phyloP scores from a whole-genome alignment of 2,329 filamentous ascomycete genomes.

The Ploettnerulaceae sp. region DNA sequence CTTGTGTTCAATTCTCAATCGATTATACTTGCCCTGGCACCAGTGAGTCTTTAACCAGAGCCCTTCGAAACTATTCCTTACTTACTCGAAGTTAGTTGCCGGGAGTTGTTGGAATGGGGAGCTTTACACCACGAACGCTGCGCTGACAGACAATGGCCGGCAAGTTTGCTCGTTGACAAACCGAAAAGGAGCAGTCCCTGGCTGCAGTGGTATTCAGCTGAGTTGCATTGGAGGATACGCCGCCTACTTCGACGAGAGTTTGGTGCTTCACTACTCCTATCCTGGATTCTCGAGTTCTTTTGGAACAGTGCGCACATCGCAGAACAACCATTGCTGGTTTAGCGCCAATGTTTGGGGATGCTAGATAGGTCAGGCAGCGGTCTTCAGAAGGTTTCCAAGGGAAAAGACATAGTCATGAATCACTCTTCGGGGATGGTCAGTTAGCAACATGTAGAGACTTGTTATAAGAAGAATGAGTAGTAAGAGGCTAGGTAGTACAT shows the following conservation, averaged over 20 bases:
- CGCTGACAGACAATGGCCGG: neutral
- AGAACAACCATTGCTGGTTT: neutral
- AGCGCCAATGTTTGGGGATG: neutral
- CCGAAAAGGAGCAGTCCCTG: neutral
- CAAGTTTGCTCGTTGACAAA: slow-evolving; percentile 1
- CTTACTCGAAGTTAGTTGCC: neutral
- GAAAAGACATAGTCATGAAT: no score
- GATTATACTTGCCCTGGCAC: neutral
- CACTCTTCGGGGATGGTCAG: no score
- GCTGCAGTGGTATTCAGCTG: neutral
- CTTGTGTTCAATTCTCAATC: neutral
- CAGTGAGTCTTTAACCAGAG: neutral
- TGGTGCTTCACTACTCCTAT: neutral
- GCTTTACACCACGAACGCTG: neutral
- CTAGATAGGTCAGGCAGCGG: neutral
- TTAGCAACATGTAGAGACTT: no score
- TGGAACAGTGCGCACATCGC: neutral
- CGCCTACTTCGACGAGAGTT: neutral
- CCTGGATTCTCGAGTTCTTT: neutral
- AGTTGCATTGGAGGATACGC: neutral
- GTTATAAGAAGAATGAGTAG: no score
- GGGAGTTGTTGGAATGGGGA: neutral
- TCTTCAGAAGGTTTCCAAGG: no score
- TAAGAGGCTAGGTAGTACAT: no score
- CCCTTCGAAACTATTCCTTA: neutral